Conservation (phyloP, 1,284 basidiomycete species). For the Crucibulum parvulum region DNA sequence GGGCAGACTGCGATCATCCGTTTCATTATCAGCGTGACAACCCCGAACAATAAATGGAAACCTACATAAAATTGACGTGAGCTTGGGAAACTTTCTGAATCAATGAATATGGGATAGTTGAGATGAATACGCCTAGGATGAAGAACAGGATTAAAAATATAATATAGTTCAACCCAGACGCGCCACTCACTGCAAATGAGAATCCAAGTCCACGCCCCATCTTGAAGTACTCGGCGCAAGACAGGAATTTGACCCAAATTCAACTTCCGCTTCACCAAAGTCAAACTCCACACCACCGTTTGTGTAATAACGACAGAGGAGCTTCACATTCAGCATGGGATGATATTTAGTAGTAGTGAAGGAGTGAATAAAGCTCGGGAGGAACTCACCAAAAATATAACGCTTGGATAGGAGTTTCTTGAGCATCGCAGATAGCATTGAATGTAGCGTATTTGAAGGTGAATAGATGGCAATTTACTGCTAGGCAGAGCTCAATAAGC, state of each 20-base stretch:
- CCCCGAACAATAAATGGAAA: not conserved
- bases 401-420: not conserved
- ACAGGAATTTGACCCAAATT: conserved; percentile 3
- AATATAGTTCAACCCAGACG: not conserved
- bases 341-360: not conserved
- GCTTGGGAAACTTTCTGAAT: conserved; percentile 1
- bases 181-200: conserved; percentile 4
- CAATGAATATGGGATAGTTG: conserved; percentile 3
- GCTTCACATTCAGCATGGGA: not conserved
- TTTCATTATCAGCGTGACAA: not conserved
- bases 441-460: conserved; percentile 1
- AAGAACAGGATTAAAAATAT: not conserved
- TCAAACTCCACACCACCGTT: conserved; percentile 4
- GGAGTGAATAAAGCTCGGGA: too few relatives aligned
- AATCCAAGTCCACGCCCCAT: conserved; percentile 4
- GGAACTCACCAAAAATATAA: conserved; percentile 5
- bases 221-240: conserved; percentile 3
- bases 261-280: conserved; percentile 3
- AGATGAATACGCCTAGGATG: conserved; percentile 1
- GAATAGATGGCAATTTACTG: not conserved
- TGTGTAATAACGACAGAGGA: conserved; percentile 8
- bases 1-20: not conserved
- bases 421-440: not conserved
- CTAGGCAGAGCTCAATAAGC: not conserved
- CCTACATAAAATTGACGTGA: conserved; percentile 11